Evolutionary conservation across 2,329 filamentous ascomycete genomes (phyloP), one percentile per base, ranked within the genome.

Genomic region (Alternaria brassicae): DNA sequence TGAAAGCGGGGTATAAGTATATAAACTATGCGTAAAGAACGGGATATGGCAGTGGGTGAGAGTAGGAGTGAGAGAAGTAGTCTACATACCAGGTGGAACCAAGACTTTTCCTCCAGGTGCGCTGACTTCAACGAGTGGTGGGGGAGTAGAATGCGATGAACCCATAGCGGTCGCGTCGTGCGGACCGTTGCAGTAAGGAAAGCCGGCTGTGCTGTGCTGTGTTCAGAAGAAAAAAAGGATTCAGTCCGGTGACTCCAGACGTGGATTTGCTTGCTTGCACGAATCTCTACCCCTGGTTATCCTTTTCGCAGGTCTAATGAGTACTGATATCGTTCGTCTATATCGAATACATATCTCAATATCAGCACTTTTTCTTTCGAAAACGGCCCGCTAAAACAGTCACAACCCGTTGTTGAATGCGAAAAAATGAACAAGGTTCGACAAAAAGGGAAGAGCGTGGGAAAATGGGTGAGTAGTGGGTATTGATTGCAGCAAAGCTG

Each of bases 51-150:
- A 7, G 28, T 19, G 6, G 32, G 3, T n/a, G 32, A 36, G 32
- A n/a, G 6, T 32, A 15, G 4, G 32, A 17, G 7, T 27, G n/a
- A 37, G 34, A 19, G 3, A 37, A 37, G 34, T 17, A 5, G n/a
- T 37, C 19, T 37, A 19, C 34, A 4, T 56, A 50, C 64, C 62
- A 19, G 64, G 53, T 2, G 71, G 69, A 23, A 74, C 63, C 21
- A 72, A 37, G 36, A 72, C 53, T 42, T 60, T 64, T 32, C 64
- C 68, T 25, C 53, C 42, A 1, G 66, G 63, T 7, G 68, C 69
- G 27, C 53, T 48, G 56, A 74, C 60, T 45, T 68, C 53, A 48
- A 74, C 55, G 19, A 73, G 66, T 2, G 71, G 69, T 3, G 68
- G 66, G 4, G 69, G 67, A 10, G 61, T 64, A 15, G 72, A 73